Evolutionary conservation across 2,329 filamentous ascomycete genomes (phyloP).

Genomic region (Hypoxylon sp.): DNA sequence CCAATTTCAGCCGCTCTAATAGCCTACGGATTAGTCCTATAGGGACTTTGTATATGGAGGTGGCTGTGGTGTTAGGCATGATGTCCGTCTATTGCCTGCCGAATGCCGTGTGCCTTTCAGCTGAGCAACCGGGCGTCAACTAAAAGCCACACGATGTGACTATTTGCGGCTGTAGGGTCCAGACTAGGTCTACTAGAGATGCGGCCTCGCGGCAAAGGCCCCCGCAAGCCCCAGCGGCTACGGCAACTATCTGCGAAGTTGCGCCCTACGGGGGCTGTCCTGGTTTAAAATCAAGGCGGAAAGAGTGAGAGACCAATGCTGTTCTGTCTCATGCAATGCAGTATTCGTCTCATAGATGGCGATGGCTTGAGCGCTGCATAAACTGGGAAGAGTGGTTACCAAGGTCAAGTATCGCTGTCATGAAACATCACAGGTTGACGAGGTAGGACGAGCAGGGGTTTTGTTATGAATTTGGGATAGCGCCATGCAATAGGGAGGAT

Average conservation of each 20-base stretch:
- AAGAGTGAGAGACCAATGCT: not conserved
- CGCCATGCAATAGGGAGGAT: constrained; percentile 23
- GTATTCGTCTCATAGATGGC: constrained; percentile 22
- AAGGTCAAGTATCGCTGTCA: constrained; percentile 9
- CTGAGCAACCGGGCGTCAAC: constrained; percentile 16
- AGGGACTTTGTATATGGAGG: constrained; percentile 24
- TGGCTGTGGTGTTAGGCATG: constrained; percentile 26
- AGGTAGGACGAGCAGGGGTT: constrained; percentile 13
- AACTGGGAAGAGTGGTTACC: not conserved
- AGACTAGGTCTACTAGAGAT: constrained; percentile 11
- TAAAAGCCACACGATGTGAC: constrained; percentile 13
- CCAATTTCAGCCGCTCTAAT: constrained; percentile 31
- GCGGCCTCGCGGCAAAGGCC: constrained; percentile 16
- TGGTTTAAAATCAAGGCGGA: not conserved
- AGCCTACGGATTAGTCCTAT: constrained; percentile 18
- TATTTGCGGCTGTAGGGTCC: constrained; percentile 26
- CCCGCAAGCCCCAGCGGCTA: constrained; percentile 19
- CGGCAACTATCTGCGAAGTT: constrained; percentile 18
- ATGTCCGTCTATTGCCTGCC: not conserved
- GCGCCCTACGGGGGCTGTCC: not conserved
- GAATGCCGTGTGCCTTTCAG: constrained; percentile 9
- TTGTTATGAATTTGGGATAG: constrained; percentile 24
- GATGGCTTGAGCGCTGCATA: not conserved
- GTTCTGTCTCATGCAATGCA: constrained; percentile 11
- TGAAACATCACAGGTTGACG: constrained; percentile 30